Conservation (phyloP, 148 eudicot genomes). For the Vaccinium darrowii region DNA sequence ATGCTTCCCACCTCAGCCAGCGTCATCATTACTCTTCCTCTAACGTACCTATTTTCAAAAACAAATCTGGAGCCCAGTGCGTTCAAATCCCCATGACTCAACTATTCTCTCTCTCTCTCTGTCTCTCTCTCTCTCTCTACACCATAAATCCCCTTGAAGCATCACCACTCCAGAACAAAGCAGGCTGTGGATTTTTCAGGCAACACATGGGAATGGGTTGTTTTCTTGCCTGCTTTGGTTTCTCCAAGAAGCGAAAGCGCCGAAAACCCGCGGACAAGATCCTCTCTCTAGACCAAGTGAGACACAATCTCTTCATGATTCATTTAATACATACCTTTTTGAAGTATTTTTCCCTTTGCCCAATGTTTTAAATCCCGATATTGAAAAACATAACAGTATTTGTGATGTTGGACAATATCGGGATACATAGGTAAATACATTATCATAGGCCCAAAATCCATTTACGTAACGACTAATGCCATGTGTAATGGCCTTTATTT, state of each 20-base stretch:
- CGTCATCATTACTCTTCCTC: background rate
- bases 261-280: constrained; percentile 27
- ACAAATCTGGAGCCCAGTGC: background rate
- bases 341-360: background rate
- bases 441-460: no score
- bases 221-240: constrained; percentile 47
- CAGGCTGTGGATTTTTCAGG: background rate
- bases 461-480: no score
- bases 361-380: no score
- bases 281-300: constrained; percentile 35
- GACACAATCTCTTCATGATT: background rate
- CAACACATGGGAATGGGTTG: constrained; percentile 36
- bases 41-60: constrained; percentile 7
- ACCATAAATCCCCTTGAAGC: background rate
- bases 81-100: background rate
- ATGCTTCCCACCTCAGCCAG: background rate
- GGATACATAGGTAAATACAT: no score
- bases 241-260: constrained; percentile 49
- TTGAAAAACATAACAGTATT: no score
- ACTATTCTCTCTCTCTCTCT: background rate
- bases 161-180: background rate
- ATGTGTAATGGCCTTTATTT: no score
- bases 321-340: background rate
- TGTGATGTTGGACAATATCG: no score
- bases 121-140: background rate